A percentile compares a stretch with the other conserved stretches of the same genome.
phyloP scores from a whole-genome alignment of 2,329 filamentous ascomycete species.

The Malbranchea zuffiana region DNA sequence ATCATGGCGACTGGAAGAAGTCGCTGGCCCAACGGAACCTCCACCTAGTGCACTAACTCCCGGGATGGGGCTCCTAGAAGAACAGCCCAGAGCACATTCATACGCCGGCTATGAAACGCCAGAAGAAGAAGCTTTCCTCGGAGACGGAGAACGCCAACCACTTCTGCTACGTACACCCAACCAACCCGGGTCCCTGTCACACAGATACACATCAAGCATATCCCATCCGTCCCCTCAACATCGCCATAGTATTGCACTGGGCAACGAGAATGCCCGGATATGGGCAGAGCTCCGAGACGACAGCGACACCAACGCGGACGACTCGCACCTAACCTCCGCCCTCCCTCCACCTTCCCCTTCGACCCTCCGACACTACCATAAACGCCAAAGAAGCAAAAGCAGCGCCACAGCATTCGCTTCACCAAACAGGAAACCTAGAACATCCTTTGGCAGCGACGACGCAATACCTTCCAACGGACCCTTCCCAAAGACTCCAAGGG shows the following conservation, averaged over 20 bases:
- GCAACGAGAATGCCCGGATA: conserved; percentile 64
- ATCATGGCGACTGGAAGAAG: conserved; percentile 80
- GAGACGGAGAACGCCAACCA: conserved; percentile 31
- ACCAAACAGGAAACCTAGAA: neutral
- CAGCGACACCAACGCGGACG: conserved; percentile 33
- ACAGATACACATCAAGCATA: conserved; percentile 28
- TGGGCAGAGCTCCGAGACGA: conserved; percentile 82
- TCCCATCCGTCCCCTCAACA: conserved; percentile 22
- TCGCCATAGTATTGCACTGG: conserved; percentile 42
- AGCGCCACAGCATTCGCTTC: neutral
- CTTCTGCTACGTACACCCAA: conserved; percentile 27
- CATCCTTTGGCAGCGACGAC: neutral
- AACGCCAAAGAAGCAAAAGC: conserved; percentile 12
- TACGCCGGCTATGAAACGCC: conserved; percentile 17
- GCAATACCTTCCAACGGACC: conserved; percentile 2
- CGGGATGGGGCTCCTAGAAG: conserved; percentile 68
- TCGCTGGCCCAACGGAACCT: conserved; percentile 30
- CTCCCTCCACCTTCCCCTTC: conserved; percentile 10
- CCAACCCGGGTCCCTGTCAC: conserved; percentile 17
- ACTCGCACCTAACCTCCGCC: conserved; percentile 2
- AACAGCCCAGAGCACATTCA: conserved; percentile 25
- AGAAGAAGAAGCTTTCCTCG: conserved; percentile 32
- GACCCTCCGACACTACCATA: conserved; percentile 11
- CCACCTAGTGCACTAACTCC: conserved; percentile 57
- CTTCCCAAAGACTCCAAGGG: neutral